Percentiles rank a stretch among this genome's conserved stretches.
These are phyloP conservation scores for Euphorbia tirucalli DNA, from an alignment of 345 rosid species.

Conservation along the genomic window DNA sequence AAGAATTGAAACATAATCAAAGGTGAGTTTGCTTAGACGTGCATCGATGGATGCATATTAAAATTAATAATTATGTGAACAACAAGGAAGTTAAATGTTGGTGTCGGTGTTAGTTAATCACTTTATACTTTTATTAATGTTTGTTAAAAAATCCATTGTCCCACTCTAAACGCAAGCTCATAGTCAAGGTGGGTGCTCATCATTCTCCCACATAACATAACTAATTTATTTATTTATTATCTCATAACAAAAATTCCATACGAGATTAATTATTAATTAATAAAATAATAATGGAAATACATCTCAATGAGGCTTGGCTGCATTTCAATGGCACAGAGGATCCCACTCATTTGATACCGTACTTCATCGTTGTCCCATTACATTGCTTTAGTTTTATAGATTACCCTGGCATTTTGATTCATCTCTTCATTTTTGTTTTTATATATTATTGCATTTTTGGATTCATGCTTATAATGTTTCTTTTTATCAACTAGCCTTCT, in stretches of 20 bases:
- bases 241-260: too few relatives aligned
- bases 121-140: neutral
- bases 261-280: too few relatives aligned
- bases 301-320: neutral
- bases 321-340: too few relatives aligned
- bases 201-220: too few relatives aligned
- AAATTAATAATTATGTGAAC: neutral
- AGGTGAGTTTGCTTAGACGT: neutral
- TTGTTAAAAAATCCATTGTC: neutral
- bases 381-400: neutral
- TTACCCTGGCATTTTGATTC: too few relatives aligned
- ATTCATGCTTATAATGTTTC: too few relatives aligned
- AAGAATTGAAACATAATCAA: neutral
- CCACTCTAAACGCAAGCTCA: neutral
- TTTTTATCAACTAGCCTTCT: too few relatives aligned
- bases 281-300: neutral
- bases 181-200: too few relatives aligned
- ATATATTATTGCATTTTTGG: too few relatives aligned
- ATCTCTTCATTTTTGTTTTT: too few relatives aligned
- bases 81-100: neutral
- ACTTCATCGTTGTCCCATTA: neutral
- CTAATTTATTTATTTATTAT: too few relatives aligned
- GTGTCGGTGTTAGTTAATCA: conserved; percentile 8
- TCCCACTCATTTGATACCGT: neutral
- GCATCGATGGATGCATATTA: neutral